phyloP scores from a whole-genome alignment of 192 early-diverging fungal genomes.

The Lunasporangiospora selenospora region DNA sequence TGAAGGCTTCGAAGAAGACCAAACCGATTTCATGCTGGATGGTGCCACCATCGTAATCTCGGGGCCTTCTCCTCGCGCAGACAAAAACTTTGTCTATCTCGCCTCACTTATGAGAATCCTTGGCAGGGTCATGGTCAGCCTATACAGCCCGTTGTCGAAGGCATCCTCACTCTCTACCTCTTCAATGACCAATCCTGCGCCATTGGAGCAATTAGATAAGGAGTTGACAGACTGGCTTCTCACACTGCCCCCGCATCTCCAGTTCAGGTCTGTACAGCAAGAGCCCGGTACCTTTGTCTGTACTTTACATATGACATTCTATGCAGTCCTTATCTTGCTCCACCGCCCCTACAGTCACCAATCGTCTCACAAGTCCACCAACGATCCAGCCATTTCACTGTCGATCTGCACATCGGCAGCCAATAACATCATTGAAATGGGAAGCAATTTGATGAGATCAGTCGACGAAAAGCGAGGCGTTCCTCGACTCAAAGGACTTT shows the following conservation, averaged over 20 bases:
- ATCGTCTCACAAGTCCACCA: slow-evolving; percentile 7
- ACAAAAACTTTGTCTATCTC: slow-evolving; percentile 39
- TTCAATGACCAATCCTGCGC: slow-evolving; percentile 50
- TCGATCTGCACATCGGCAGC: slow-evolving; percentile 53
- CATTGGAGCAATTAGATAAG: slow-evolving; percentile 55
- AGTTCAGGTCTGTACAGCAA: slow-evolving; percentile 53
- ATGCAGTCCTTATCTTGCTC: slow-evolving; percentile 57
- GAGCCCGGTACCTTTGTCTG: slow-evolving; percentile 41
- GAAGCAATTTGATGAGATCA: slow-evolving; percentile 37
- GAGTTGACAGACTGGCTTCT: slow-evolving; percentile 56
- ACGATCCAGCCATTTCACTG: slow-evolving; percentile 45
- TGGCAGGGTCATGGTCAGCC: slow-evolving; percentile 55
- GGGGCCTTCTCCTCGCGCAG: slow-evolving; percentile 24
- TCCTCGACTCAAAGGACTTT: slow-evolving; percentile 16
- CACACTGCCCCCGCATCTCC: slow-evolving; percentile 54
- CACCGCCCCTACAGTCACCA: slow-evolving; percentile 61
- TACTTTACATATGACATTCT: slow-evolving; percentile 58
- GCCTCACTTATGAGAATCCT: slow-evolving; percentile 57
- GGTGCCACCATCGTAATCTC: slow-evolving; percentile 17
- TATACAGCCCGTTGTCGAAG: slow-evolving; percentile 55
- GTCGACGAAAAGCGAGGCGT: slow-evolving; percentile 31
- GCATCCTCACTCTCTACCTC: slow-evolving; percentile 24
- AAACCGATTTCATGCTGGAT: slow-evolving; percentile 21
- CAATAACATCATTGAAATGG: slow-evolving; percentile 52
- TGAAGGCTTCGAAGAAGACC: slow-evolving; percentile 45